Evolutionary conservation across 768 basidiomycete genomes (phyloP), one percentile per base, ranked within the genome.

Genomic region (Coprinellus aureogranulatus): DNA sequence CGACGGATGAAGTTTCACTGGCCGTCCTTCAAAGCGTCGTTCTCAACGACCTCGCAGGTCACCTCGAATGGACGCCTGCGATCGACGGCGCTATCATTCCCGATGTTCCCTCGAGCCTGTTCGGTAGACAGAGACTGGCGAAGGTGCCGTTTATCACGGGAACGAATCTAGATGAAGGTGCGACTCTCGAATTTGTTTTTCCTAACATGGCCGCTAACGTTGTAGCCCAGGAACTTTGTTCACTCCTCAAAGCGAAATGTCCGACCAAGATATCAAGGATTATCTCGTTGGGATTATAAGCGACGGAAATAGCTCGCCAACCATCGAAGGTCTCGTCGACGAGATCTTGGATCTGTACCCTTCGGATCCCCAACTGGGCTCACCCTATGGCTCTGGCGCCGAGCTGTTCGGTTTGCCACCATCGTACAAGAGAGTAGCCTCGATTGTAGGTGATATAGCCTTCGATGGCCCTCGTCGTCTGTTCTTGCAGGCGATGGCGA

Each of bases 161-260:
- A 18, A 75, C 75, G 3, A 71, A 68, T 59, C 64, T 76, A 3
- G 78, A 82, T 61, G 79, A 81, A 71, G 79, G 80, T 79, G 26
- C 6, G 34, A 6, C 8, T 34, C 34, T 34, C 8, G 34, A 34
- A 34, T 14, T 34, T 14, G 14, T 34, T 34, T 34, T n/a, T n/a
- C n/a, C n/a, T n/a, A n/a, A n/a, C n/a, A n/a, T n/a, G n/a, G n/a
- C n/a, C n/a, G n/a, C n/a, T n/a, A n/a, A n/a, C n/a, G n/a, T n/a
- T n/a, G n/a, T n/a, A n/a, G n/a, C 42, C 39, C 37, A 78, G 77
- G 70, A 2, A 77, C 78, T 4, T 11, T 63, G 9, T 79, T 78
- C 58, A 66, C 70, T 2, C 63, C 71, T 1, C 58, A 53, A 27
- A 59, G 58, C 4, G 63, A 66, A 34, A 62, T 67, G 37, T 66